These are phyloP conservation scores for Penicillium thymicola DNA, from an alignment of 2,329 filamentous ascomycete species.

Conservation along the genomic window DNA sequence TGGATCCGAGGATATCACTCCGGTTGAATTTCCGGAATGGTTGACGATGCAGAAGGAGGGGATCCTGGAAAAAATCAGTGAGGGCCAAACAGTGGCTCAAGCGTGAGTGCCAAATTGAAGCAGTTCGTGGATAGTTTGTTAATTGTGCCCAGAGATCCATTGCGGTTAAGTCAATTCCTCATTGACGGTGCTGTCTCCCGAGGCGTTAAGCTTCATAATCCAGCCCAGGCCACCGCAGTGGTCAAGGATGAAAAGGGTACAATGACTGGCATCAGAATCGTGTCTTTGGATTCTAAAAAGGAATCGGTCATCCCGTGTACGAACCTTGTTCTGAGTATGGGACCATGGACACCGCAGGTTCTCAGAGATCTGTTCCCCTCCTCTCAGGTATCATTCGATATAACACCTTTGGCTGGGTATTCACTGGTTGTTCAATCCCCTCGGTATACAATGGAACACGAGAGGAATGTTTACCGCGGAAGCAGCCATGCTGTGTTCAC, in stretches of 20 bases:
- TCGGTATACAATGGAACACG: conserved; percentile 36
- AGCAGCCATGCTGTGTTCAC: conserved; percentile 69
- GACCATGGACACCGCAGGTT: conserved; percentile 68
- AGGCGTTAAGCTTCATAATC: conserved; percentile 66
- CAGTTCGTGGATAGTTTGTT: background rate
- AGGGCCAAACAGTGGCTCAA: conserved; percentile 60
- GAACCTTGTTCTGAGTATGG: conserved; percentile 64
- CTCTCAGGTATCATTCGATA: conserved; percentile 52
- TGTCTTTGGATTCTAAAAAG: conserved; percentile 34
- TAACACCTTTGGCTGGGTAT: conserved; percentile 66
- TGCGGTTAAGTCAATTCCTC: conserved; percentile 64
- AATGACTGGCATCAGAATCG: conserved; percentile 53
- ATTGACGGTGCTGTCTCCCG: conserved; percentile 54
- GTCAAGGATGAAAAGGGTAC: conserved; percentile 49
- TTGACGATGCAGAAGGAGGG: conserved; percentile 55
- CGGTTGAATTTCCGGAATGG: conserved; percentile 53
- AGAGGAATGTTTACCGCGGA: conserved; percentile 36
- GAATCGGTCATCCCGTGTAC: conserved; percentile 55
- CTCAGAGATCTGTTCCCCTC: conserved; percentile 62
- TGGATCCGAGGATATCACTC: conserved; percentile 34
- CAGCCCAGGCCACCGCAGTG: conserved; percentile 56
- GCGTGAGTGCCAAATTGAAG: conserved; percentile 48
- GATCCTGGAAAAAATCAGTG: conserved; percentile 59
- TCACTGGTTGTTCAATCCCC: conserved; percentile 66
- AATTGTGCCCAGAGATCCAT: conserved; percentile 56